Percentiles rank a stretch among this genome's conserved stretches.
These are phyloP conservation scores for Sporothrix sp. DNA, from an alignment of 2,329 filamentous ascomycete genomes.

Conservation along the genomic window DNA sequence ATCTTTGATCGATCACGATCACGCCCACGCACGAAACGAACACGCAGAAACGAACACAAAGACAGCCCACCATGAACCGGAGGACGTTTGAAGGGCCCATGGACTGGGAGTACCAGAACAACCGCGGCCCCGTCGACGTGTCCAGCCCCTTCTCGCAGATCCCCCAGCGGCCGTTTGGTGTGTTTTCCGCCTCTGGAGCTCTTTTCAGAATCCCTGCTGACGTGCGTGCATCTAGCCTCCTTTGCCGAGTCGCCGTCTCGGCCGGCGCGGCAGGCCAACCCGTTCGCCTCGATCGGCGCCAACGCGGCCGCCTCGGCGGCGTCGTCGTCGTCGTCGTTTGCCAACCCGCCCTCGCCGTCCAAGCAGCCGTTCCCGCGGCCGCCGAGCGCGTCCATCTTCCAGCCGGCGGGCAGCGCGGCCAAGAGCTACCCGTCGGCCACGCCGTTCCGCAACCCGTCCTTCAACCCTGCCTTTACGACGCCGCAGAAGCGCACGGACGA, in stretches of 20 bases:
- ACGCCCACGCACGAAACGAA: neutral
- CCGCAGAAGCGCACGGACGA: slow-evolving; percentile 49
- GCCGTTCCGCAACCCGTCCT: slow-evolving; percentile 49
- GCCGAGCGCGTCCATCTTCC: slow-evolving; percentile 38
- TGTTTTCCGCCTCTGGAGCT: no score
- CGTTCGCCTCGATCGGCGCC: slow-evolving; percentile 18
- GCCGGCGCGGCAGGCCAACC: slow-evolving; percentile 18
- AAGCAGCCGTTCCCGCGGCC: slow-evolving; percentile 27
- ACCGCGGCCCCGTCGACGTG: slow-evolving; percentile 46
- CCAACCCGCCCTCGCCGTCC: slow-evolving; percentile 19
- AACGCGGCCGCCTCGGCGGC: neutral
- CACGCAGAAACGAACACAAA: no score
- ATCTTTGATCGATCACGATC: neutral
- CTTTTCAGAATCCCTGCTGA: no score
- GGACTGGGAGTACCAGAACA: slow-evolving; percentile 57
- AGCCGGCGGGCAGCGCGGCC: slow-evolving; percentile 28
- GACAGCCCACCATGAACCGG: slow-evolving; percentile 31
- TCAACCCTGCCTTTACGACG: slow-evolving; percentile 56
- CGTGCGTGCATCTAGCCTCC: slow-evolving; percentile 16
- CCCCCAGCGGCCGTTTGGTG: slow-evolving; percentile 35
- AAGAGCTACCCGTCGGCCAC: slow-evolving; percentile 38
- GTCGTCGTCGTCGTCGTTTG: neutral
- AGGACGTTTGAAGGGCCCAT: slow-evolving; percentile 52
- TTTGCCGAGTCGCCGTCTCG: slow-evolving; percentile 21
- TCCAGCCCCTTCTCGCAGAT: slow-evolving; percentile 53